phyloP scores from a whole-genome alignment of 805 yeast genomes.

The Yarrowia sp. region DNA sequence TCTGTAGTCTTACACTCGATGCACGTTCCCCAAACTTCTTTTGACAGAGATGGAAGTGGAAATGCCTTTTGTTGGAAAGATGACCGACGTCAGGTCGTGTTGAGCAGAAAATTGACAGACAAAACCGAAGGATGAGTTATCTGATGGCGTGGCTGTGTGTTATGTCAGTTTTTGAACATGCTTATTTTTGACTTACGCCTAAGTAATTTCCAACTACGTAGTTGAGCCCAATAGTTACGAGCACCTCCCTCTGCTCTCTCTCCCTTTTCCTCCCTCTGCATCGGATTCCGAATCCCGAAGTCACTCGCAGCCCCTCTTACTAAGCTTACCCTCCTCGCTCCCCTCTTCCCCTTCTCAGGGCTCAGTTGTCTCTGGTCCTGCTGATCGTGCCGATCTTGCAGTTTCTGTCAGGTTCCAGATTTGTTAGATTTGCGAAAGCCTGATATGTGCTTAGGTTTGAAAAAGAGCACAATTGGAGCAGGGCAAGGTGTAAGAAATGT shows the following conservation, averaged over 20 bases:
- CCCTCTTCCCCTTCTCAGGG: not conserved
- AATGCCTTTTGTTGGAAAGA: not conserved
- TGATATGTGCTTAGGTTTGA: conserved; percentile 17
- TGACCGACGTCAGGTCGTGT: not conserved
- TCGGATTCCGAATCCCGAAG: too few relatives aligned
- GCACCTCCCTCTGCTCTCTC: too few relatives aligned
- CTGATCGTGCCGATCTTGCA: conserved; percentile 35
- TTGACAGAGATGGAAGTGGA: not conserved
- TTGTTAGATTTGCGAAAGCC: conserved; percentile 35
- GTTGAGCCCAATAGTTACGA: too few relatives aligned
- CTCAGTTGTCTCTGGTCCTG: conserved; percentile 22
- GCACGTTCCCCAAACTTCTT: not conserved
- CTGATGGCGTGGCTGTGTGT: too few relatives aligned
- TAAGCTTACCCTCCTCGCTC: conserved; percentile 4
- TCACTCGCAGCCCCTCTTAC: not conserved
- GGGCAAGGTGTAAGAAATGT: conserved; percentile 7
- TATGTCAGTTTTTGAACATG: too few relatives aligned
- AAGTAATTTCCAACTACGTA: too few relatives aligned
- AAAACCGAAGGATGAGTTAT: not conserved
- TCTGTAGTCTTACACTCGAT: not conserved
- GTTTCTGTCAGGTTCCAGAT: conserved; percentile 35
- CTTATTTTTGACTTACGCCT: too few relatives aligned
- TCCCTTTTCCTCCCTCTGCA: too few relatives aligned
- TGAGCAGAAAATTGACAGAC: not conserved
- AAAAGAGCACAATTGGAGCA: conserved; percentile 14